These are phyloP conservation scores for Eimeria brunetti DNA, from an alignment of 169 alveolate genomes.

Conservation along the genomic window DNA sequence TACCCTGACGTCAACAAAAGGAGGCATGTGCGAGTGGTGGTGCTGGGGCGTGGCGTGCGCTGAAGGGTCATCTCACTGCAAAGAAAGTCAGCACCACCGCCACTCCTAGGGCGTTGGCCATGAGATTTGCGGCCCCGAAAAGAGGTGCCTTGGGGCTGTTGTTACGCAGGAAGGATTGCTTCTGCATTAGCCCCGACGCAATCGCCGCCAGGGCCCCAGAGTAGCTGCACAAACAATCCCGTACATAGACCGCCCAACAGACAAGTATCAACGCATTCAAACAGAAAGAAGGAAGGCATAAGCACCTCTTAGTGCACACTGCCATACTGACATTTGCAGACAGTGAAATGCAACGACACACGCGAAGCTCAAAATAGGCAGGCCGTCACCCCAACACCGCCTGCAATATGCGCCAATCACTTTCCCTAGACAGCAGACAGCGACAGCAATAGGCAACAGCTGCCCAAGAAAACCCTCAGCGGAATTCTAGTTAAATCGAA, in stretches of 20 bases:
- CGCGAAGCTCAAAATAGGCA: background rate
- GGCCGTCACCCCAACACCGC: background rate
- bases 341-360: background rate
- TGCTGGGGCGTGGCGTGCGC: background rate
- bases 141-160: constrained; percentile 36
- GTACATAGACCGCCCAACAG: background rate
- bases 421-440: background rate
- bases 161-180: constrained; percentile 47
- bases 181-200: constrained; percentile 53
- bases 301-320: background rate
- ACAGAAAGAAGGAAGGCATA: background rate
- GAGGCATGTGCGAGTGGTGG: background rate
- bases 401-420: background rate
- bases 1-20: background rate
- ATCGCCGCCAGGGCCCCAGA: constrained; percentile 41
- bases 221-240: constrained; percentile 32
- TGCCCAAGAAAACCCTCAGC: background rate
- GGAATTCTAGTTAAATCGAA: background rate
- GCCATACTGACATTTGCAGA: background rate
- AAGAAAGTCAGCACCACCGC: background rate
- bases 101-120: constrained; percentile 28
- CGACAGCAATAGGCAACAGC: background rate
- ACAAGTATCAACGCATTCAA: background rate
- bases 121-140: constrained; percentile 16
- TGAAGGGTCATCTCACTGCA: constrained; percentile 1